A percentile compares a stretch with the other conserved stretches of the same genome.
Evolutionary conservation across 306 rosid genomes (phyloP).

Genomic region (Amphicarpaea edgeworthii): DNA sequence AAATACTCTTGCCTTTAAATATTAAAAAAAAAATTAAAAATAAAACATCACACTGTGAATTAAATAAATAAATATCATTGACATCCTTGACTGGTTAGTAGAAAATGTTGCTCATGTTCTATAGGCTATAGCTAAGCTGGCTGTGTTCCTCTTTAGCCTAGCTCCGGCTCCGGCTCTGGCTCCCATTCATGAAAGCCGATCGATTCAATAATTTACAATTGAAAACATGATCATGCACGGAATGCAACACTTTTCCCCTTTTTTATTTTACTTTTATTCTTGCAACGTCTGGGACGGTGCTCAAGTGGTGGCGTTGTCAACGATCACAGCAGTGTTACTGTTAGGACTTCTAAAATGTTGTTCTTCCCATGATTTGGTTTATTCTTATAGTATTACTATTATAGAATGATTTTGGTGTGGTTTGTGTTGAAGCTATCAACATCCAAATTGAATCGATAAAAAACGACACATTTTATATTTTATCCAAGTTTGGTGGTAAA

Average conservation of each 20-base stretch:
- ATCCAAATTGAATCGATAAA: neutral
- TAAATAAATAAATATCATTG: no score
- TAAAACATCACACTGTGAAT: no score
- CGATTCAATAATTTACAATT: conserved; percentile 32
- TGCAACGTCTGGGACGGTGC: conserved; percentile 40
- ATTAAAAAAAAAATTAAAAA: no score
- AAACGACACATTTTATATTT: neutral
- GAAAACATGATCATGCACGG: conserved; percentile 24
- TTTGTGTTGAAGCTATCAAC: neutral
- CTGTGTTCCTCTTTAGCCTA: neutral
- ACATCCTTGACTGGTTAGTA: neutral
- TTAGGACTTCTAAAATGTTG: neutral
- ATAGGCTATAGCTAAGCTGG: neutral
- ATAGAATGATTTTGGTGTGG: conserved; percentile 6
- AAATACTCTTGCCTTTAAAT: no score
- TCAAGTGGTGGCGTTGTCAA: conserved; percentile 36
- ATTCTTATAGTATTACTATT: neutral
- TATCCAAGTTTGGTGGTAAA: no score
- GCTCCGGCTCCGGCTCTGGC: no score
- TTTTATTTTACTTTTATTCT: neutral
- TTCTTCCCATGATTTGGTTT: neutral
- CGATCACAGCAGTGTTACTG: neutral
- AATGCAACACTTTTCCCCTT: neutral
- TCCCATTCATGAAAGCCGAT: conserved; percentile 17
- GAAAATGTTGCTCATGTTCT: neutral